Percentiles rank a stretch among this genome's conserved stretches.
Conservation (phyloP, 306 rosid genomes). For the Vigna mungo region DNA sequence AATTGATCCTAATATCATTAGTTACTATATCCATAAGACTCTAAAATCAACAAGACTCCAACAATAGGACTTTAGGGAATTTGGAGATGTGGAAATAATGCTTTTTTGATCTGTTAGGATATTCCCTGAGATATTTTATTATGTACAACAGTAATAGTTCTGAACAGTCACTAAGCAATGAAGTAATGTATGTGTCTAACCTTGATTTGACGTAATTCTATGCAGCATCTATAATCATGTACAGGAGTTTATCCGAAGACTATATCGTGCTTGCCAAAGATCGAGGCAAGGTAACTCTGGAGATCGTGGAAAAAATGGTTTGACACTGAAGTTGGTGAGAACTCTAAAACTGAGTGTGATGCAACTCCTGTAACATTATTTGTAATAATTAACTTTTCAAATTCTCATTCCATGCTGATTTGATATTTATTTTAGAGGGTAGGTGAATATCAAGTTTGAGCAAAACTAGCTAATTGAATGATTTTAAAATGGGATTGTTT, state of each 20-base stretch:
- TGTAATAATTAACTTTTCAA: not conserved
- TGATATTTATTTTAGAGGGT: conserved; percentile 29
- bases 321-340: conserved; percentile 51
- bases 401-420: conserved; percentile 19
- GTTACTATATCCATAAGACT: no score
- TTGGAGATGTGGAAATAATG: no score
- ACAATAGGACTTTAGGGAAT: no score
- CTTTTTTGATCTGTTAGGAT: no score
- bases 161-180: not conserved
- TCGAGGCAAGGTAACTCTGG: conserved; percentile 48
- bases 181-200: conserved; percentile 34
- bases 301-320: conserved; percentile 37
- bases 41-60: no score
- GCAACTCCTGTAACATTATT: not conserved
- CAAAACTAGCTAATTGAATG: not conserved
- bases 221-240: conserved; percentile 92
- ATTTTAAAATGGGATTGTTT: conserved; percentile 30
- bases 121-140: no score
- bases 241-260: conserved; percentile 63
- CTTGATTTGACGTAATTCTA: conserved; percentile 40
- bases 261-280: conserved; percentile 53
- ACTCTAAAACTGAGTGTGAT: conserved; percentile 23
- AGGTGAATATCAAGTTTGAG: not conserved
- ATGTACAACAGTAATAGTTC: not conserved
- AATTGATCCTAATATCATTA: no score